Conservation (phyloP, 352 stramenopile genomes). For the Globisporangium spiculum region DNA sequence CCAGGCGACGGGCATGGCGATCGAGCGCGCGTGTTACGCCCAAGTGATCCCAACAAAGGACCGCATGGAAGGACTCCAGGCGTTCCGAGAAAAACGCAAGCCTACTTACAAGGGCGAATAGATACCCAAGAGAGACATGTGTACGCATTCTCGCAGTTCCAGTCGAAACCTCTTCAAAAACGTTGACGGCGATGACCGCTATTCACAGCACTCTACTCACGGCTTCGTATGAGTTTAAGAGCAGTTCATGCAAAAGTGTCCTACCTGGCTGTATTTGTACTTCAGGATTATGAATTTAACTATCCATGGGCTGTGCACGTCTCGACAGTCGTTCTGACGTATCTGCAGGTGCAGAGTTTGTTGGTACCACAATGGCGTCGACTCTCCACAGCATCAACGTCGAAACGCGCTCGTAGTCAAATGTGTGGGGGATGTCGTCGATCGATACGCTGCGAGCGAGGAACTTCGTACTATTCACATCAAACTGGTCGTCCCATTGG, state of each 20-base stretch:
- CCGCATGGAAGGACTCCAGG: slow-evolving; percentile 88
- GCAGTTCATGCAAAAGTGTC: not conserved
- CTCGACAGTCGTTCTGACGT: not conserved
- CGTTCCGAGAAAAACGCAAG: slow-evolving; percentile 92
- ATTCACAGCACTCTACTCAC: not conserved
- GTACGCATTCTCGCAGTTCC: not conserved
- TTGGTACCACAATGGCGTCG: slow-evolving; percentile 25
- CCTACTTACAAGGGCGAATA: slow-evolving; percentile 55
- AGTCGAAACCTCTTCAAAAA: not conserved
- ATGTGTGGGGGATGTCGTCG: slow-evolving; percentile 27
- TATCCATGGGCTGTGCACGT: not conserved
- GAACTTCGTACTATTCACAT: slow-evolving; percentile 21
- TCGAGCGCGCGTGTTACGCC: slow-evolving; percentile 91
- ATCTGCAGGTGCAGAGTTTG: not conserved
- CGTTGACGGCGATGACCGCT: not conserved
- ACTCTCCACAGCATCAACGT: slow-evolving; percentile 52
- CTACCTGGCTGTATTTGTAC: not conserved
- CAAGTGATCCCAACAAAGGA: slow-evolving; percentile 91
- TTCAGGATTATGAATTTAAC: not conserved
- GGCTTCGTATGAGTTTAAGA: not conserved
- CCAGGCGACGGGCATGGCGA: slow-evolving; percentile 82
- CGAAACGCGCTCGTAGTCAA: slow-evolving; percentile 42
- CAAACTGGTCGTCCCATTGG: not conserved
- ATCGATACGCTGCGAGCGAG: slow-evolving; percentile 23
- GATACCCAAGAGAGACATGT: not conserved